phyloP scores from a whole-genome alignment of 805 yeast species.

The Ogataea trehalophila region DNA sequence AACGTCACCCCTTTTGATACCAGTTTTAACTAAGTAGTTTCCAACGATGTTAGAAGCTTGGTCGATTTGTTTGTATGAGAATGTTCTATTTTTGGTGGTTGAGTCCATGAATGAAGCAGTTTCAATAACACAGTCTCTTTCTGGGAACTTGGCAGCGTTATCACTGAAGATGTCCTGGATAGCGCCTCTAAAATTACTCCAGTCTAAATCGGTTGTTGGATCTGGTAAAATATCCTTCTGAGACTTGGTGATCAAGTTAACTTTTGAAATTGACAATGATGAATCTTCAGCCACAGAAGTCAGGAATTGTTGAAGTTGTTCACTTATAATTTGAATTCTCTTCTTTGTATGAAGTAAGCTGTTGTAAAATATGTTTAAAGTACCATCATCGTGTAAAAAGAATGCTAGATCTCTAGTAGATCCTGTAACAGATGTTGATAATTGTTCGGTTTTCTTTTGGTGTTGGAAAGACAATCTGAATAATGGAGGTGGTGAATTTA shows the following conservation, averaged over 20 bases:
- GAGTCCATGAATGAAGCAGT: constrained; percentile 67
- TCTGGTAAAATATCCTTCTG: constrained; percentile 70
- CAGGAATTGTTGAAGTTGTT: constrained; percentile 62
- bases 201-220: constrained; percentile 81
- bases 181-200: constrained; percentile 90
- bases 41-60: constrained; percentile 93
- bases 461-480: constrained; percentile 59
- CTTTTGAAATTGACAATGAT: constrained; percentile 46
- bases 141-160: constrained; percentile 82
- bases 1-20: constrained; percentile 86
- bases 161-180: constrained; percentile 92
- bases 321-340: constrained; percentile 64
- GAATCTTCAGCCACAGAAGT: constrained; percentile 34
- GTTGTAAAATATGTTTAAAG: constrained; percentile 59
- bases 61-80: constrained; percentile 83
- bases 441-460: constrained; percentile 33
- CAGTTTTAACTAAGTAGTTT: constrained; percentile 74
- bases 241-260: constrained; percentile 62
- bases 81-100: constrained; percentile 55
- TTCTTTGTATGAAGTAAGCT: constrained; percentile 65
- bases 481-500: constrained; percentile 57
- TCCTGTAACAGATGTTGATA: constrained; percentile 45
- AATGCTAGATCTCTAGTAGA: constrained; percentile 63
- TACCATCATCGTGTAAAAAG: constrained; percentile 34
- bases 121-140: constrained; percentile 87